These are phyloP conservation scores for Umbelopsis sp. DNA, from an alignment of 192 early-diverging fungal species.

Conservation along the genomic window DNA sequence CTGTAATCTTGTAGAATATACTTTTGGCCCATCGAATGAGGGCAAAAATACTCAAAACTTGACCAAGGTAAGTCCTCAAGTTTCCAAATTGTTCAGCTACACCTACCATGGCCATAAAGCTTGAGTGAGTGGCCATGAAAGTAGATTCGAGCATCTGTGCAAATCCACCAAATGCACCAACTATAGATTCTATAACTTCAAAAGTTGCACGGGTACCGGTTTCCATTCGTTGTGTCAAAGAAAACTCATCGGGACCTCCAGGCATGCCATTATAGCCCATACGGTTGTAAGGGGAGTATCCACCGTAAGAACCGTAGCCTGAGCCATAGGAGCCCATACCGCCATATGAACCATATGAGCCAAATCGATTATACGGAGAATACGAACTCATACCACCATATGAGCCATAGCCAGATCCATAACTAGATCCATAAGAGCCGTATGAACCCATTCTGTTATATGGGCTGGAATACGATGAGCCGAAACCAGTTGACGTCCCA, in stretches of 20 bases:
- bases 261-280: conserved; percentile 55
- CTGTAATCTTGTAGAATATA: conserved; percentile 66
- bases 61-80: conserved; percentile 81
- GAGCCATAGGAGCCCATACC: conserved; percentile 38
- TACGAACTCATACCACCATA: conserved; percentile 36
- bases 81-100: conserved; percentile 99
- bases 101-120: conserved; percentile 94
- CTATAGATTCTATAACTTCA: conserved; percentile 88
- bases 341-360: conserved; percentile 34
- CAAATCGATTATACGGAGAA: conserved; percentile 28
- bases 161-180: conserved; percentile 96
- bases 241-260: conserved; percentile 65
- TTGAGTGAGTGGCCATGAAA: conserved; percentile 93
- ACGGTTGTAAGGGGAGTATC: conserved; percentile 36
- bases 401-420: conserved; percentile 43
- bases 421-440: conserved; percentile 40
- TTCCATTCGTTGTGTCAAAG: conserved; percentile 83
- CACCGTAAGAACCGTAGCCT: conserved; percentile 31
- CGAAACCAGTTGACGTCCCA: conserved; percentile 45
- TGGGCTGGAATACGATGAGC: conserved; percentile 46
- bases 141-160: conserved; percentile 98
- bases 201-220: conserved; percentile 91
- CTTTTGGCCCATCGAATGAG: conserved; percentile 70
- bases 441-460: conserved; percentile 48
- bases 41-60: conserved; percentile 80